These are phyloP conservation scores for Calocera viscosa DNA, from an alignment of 768 basidiomycete species.

Conservation along the genomic window DNA sequence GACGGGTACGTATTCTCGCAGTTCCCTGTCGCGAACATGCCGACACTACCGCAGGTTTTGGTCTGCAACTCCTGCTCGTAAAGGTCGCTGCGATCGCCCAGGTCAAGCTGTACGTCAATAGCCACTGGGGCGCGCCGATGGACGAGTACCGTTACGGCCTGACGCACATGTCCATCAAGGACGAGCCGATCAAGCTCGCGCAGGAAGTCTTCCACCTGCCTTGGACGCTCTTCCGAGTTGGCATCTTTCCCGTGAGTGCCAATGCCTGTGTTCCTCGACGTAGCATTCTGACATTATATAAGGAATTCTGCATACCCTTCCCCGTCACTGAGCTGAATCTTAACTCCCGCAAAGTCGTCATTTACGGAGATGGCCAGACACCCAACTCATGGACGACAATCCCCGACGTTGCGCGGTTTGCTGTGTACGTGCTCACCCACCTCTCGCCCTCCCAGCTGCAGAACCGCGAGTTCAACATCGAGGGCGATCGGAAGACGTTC, in stretches of 20 bases:
- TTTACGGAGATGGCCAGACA: not conserved
- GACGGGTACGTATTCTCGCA: not conserved
- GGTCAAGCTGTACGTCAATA: not conserved
- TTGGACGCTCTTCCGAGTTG: not conserved
- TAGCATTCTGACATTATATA: not conserved
- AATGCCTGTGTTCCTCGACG: not conserved
- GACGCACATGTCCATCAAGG: conserved; percentile 3
- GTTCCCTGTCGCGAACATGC: not conserved
- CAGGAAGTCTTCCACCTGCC: not conserved
- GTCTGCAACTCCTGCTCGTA: not conserved
- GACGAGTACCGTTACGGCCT: conserved; percentile 8
- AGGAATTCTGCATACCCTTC: not conserved
- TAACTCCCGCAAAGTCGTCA: not conserved
- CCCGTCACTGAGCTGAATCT: not conserved
- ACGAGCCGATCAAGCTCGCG: not conserved
- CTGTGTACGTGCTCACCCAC: not conserved
- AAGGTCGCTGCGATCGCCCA: not conserved
- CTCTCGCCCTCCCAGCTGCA: not conserved
- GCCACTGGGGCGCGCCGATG: conserved; percentile 5
- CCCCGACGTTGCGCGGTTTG: not conserved
- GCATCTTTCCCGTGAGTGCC: not conserved
- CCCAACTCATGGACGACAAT: conserved; percentile 1
- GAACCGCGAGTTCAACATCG: conserved; percentile 4
- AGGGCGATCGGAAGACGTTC: conserved; percentile 6
- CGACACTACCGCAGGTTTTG: not conserved